phyloP scores from a whole-genome alignment of 257 asterid genomes.

The Solanum sejunctum region DNA sequence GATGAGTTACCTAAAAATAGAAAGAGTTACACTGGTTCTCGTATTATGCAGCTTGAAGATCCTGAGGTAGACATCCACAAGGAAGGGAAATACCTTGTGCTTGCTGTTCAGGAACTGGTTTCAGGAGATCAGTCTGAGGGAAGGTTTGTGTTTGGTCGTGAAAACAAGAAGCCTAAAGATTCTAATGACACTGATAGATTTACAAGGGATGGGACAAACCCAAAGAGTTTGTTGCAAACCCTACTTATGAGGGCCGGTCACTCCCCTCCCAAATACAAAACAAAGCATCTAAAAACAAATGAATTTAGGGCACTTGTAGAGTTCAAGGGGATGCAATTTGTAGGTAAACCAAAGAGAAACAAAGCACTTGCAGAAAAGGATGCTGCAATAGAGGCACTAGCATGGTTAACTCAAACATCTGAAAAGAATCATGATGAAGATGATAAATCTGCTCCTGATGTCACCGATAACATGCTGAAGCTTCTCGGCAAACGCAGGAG shows the following conservation, averaged over 20 bases:
- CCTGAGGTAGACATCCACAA: slow-evolving; percentile 75
- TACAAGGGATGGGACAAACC: slow-evolving; percentile 81
- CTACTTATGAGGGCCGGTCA: slow-evolving; percentile 97
- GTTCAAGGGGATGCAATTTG: slow-evolving; percentile 97
- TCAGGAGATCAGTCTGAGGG: slow-evolving; percentile 92
- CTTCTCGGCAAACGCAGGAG: slow-evolving; percentile 63
- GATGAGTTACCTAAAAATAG: background rate
- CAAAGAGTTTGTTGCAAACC: slow-evolving; percentile 90
- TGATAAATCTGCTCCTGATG: slow-evolving; percentile 53
- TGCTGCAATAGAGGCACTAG: slow-evolving; percentile 92
- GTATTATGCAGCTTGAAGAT: slow-evolving; percentile 58
- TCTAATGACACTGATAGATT: slow-evolving; percentile 45
- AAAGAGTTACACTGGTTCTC: background rate
- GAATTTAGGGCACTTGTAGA: slow-evolving; percentile 89
- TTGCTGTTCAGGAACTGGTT: slow-evolving; percentile 78
- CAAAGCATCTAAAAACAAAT: slow-evolving; percentile 89
- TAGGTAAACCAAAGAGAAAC: slow-evolving; percentile 83
- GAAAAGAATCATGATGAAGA: slow-evolving; percentile 41
- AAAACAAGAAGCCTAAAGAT: slow-evolving; percentile 51
- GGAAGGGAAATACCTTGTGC: slow-evolving; percentile 93
- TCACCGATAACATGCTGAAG: slow-evolving; percentile 85
- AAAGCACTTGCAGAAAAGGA: slow-evolving; percentile 86
- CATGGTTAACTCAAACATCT: slow-evolving; percentile 84
- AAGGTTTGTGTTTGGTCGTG: slow-evolving; percentile 91
- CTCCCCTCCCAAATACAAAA: slow-evolving; percentile 92